A percentile compares a stretch with the other conserved stretches of the same genome.
Evolutionary conservation across 2,329 filamentous ascomycete genomes (phyloP).

Genomic region (Colletotrichum sp.): DNA sequence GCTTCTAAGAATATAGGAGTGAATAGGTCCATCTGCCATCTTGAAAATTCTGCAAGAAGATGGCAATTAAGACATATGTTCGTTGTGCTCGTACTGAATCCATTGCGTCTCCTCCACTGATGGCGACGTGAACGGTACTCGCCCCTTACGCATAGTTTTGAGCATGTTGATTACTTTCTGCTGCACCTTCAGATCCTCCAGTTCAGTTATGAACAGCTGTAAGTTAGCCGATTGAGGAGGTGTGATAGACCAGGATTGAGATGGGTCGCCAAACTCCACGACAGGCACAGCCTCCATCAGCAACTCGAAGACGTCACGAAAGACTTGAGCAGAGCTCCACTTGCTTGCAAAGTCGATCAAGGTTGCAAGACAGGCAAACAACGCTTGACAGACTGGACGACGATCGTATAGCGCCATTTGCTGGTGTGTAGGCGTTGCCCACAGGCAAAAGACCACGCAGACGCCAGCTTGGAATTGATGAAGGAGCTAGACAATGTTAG

Average conservation of each 20-base stretch:
- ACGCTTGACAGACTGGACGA: not conserved
- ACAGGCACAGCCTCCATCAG: not conserved
- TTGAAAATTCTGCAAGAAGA: not conserved
- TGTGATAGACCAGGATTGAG: not conserved
- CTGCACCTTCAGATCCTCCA: not conserved
- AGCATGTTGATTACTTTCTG: not conserved
- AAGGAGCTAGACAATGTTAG: not conserved
- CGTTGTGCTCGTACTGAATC: not conserved
- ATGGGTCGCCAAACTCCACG: not conserved
- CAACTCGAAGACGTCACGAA: not conserved
- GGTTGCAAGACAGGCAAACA: not conserved
- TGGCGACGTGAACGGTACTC: not conserved
- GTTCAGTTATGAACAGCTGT: not conserved
- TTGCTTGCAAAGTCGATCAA: not conserved
- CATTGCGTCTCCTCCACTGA: not conserved
- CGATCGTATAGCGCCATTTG: not conserved
- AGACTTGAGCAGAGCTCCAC: not conserved
- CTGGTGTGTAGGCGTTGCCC: not conserved
- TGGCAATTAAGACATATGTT: not conserved
- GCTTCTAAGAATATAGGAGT: not conserved
- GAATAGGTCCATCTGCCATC: fast-evolving
- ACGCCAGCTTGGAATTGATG: not conserved
- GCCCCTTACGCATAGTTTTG: not conserved
- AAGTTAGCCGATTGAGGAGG: not conserved
- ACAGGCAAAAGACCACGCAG: not conserved